These are phyloP conservation scores for Termitomyces sp. DNA, from an alignment of 768 basidiomycete genomes.

Conservation along the genomic window DNA sequence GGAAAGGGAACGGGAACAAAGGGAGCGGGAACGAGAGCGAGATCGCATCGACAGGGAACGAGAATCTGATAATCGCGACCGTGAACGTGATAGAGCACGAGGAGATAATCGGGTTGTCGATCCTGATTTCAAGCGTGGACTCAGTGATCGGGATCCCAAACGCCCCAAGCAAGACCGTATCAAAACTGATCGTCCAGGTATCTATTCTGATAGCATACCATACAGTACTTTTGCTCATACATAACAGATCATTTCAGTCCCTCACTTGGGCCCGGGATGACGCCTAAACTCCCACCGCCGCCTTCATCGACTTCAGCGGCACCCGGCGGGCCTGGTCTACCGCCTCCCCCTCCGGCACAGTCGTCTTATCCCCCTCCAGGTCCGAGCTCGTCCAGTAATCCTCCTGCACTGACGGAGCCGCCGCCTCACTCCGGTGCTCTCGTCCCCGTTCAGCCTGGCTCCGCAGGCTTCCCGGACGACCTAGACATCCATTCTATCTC, in stretches of 20 bases:
- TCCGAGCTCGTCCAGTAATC: conserved; percentile 11
- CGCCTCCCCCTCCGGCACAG: conserved; percentile 13
- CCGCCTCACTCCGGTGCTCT: conserved; percentile 17
- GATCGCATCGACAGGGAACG: conserved; percentile 26
- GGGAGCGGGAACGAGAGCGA: conserved; percentile 40
- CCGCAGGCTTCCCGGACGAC: conserved; percentile 47
- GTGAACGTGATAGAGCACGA: conserved; percentile 19
- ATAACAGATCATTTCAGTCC: conserved; percentile 37
- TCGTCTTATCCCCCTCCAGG: conserved; percentile 16
- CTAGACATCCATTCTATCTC: conserved; percentile 37
- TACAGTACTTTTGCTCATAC: neutral
- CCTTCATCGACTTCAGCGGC: conserved; percentile 27
- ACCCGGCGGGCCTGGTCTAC: conserved; percentile 34
- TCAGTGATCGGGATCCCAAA: conserved; percentile 56
- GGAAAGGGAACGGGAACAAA: conserved; percentile 23
- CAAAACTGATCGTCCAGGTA: conserved; percentile 38
- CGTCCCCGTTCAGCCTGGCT: conserved; percentile 19
- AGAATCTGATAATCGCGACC: conserved; percentile 26
- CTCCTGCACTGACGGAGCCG: conserved; percentile 13
- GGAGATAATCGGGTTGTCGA: conserved; percentile 20
- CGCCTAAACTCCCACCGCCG: conserved; percentile 38
- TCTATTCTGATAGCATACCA: neutral
- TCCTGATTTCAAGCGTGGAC: conserved; percentile 33
- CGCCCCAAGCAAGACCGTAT: conserved; percentile 49
- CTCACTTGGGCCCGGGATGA: conserved; percentile 34